Conservation (phyloP, 1,284 basidiomycete genomes). For the Porodaedalea pini region DNA sequence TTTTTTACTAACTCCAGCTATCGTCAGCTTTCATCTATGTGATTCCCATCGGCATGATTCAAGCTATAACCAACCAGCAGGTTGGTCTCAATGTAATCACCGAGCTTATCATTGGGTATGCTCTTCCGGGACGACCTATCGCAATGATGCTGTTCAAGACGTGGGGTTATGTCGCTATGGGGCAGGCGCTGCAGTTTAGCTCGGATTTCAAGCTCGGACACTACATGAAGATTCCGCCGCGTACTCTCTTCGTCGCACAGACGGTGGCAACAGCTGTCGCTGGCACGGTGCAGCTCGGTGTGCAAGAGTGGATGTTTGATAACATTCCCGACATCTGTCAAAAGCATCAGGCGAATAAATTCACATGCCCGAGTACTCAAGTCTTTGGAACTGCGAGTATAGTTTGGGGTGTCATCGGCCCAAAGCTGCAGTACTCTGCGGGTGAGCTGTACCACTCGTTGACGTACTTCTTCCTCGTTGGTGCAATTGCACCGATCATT, state of each 20-base stretch:
- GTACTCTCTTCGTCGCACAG: slow-evolving; percentile 35
- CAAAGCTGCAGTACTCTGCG: slow-evolving; percentile 31
- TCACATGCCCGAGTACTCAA: slow-evolving; percentile 42
- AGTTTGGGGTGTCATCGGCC: slow-evolving; percentile 35
- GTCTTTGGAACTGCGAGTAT: slow-evolving; percentile 35
- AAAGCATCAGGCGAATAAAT: slow-evolving; percentile 29
- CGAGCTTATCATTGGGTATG: slow-evolving; percentile 32
- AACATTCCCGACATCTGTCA: slow-evolving; percentile 30
- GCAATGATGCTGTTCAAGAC: slow-evolving; percentile 47
- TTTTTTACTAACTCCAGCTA: slow-evolving; percentile 41
- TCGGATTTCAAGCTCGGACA: slow-evolving; percentile 34
- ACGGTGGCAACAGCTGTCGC: slow-evolving; percentile 38
- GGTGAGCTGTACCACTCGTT: slow-evolving; percentile 26
- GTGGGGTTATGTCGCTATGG: slow-evolving; percentile 35
- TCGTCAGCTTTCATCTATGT: slow-evolving; percentile 34
- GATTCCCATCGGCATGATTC: slow-evolving; percentile 39
- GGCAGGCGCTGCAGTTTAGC: slow-evolving; percentile 35
- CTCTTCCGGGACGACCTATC: slow-evolving; percentile 36
- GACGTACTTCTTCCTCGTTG: slow-evolving; percentile 55
- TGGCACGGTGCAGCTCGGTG: slow-evolving; percentile 30
- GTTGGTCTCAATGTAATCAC: slow-evolving; percentile 33
- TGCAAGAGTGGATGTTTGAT: slow-evolving; percentile 36
- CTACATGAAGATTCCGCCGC: slow-evolving; percentile 33
- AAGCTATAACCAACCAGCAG: slow-evolving; percentile 39
- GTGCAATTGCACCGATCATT: slow-evolving; percentile 42